Percentiles rank a stretch among this genome's conserved stretches.
Evolutionary conservation across 345 rosid species (phyloP).

Genomic region (Noccaea bulbosa): DNA sequence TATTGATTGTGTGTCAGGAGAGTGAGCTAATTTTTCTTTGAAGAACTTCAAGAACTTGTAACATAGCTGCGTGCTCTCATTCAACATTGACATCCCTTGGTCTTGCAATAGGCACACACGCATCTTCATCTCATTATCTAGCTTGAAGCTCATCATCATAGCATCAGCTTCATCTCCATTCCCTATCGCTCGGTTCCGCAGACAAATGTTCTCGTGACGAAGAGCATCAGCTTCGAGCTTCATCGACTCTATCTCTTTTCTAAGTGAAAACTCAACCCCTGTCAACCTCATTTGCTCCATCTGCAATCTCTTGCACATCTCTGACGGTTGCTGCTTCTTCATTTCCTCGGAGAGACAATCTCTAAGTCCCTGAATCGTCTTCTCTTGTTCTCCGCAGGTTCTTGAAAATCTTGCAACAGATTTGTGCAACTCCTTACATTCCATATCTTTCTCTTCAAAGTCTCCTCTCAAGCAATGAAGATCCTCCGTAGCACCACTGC

Average conservation of each 20-base stretch:
- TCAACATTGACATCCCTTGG: conserved; percentile 68
- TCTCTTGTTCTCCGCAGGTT: conserved; percentile 82
- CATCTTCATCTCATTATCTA: conserved; percentile 70
- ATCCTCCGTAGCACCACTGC: conserved; percentile 49
- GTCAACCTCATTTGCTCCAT: conserved; percentile 84
- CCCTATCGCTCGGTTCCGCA: conserved; percentile 67
- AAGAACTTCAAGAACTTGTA: conserved; percentile 63
- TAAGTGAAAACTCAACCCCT: conserved; percentile 75
- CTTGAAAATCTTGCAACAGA: conserved; percentile 62
- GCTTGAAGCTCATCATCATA: conserved; percentile 53
- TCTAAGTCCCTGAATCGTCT: conserved; percentile 74
- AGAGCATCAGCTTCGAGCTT: conserved; percentile 72
- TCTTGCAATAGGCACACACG: conserved; percentile 69
- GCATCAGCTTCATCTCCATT: conserved; percentile 44
- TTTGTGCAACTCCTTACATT: conserved; percentile 80
- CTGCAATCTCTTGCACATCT: conserved; percentile 50
- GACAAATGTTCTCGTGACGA: conserved; percentile 71
- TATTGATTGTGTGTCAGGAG: conserved; percentile 42
- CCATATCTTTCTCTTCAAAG: conserved; percentile 79
- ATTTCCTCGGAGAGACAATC: conserved; percentile 53
- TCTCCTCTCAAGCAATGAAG: conserved; percentile 57
- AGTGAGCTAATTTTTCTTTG: conserved; percentile 53
- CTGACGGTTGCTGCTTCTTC: conserved; percentile 50
- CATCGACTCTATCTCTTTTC: conserved; percentile 67
- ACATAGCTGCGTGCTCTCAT: conserved; percentile 61